Conservation (phyloP, 169 alveolate species). For the Plasmodium inui region DNA sequence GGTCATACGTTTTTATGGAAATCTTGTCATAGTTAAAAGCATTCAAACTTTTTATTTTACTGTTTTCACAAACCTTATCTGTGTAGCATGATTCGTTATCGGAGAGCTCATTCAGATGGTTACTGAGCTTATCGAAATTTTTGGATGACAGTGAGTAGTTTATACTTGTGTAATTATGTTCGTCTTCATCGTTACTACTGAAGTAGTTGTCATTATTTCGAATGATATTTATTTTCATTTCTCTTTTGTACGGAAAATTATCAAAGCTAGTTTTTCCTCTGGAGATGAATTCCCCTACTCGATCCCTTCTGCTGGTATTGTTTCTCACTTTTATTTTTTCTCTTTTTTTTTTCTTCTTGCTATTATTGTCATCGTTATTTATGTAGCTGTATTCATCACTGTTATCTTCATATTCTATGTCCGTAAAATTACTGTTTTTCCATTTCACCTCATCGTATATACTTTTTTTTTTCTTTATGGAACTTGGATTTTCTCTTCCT, state of each 20-base stretch:
- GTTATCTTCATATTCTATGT: slow-evolving; percentile 18
- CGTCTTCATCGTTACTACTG: slow-evolving; percentile 72
- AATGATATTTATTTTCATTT: slow-evolving; percentile 51
- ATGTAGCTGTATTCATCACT: slow-evolving; percentile 32
- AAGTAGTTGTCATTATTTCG: slow-evolving; percentile 45
- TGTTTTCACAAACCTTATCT: slow-evolving; percentile 25
- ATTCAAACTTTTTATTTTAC: slow-evolving; percentile 31
- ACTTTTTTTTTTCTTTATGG: not conserved
- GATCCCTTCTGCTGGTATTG: not conserved
- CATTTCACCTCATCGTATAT: slow-evolving; percentile 3
- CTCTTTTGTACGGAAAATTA: slow-evolving; percentile 9
- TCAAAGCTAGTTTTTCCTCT: not conserved
- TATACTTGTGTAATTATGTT: slow-evolving; percentile 4
- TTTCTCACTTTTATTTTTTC: not conserved
- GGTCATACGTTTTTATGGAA: slow-evolving; percentile 47
- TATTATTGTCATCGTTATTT: slow-evolving; percentile 1
- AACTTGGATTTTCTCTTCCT: not conserved
- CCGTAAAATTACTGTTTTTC: slow-evolving; percentile 2
- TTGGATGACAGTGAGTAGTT: slow-evolving; percentile 31
- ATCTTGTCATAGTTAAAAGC: slow-evolving; percentile 72
- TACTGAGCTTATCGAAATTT: slow-evolving; percentile 29
- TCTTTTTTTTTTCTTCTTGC: not conserved
- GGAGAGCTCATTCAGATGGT: slow-evolving; percentile 41
- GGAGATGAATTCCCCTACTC: not conserved
- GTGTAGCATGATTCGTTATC: slow-evolving; percentile 46